Evolutionary conservation across 345 rosid genomes (phyloP), one percentile per base, ranked within the genome.

Genomic region (Excoecaria agallocha): DNA sequence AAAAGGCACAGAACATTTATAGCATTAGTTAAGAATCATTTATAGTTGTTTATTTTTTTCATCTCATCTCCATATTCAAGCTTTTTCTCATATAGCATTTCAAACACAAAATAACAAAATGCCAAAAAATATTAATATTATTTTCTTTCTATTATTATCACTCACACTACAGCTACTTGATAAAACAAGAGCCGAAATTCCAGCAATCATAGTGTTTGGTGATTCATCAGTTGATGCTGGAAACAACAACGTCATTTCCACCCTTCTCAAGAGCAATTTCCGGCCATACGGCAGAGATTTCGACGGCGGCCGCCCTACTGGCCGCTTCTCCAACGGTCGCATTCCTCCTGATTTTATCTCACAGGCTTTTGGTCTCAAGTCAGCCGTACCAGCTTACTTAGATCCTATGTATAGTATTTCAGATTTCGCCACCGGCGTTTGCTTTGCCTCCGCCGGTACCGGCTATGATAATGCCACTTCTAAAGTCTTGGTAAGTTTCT

Each of bases 381-480:
- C 83, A 58, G 5, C 77, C 2, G 76, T 93, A 52, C 98, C 98
- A 15, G 93, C 98, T 0, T 93, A 93, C 78, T 68, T 93, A 81
- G 95, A 93, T 83, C 93, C 93, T 3, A 58, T 59, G 4, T 90
- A 78, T 74, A 73, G 73, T 75, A 91, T 93, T 9, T 45, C 76
- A 73, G 91, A 93, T 76, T 91, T 91, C 58, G 87, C 92, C n/a
- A 86, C 91, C 0, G 95, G 98, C 1, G 95, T 93, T 71, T 88
- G 89, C 73, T 93, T 93, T 63, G 98, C 98, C 71, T 93, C 98
- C 51, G 94, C 98, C 9, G 97, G 98, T 76, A 91, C 95, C 8
- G 95, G 98, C 72, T 87, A 86, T 67, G 98, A 93, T 68, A 90
- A 90, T 81, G 89, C 89, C 56, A 93, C 97, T 65, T 77, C 95